Evolutionary conservation across 1,139 yeast species (phyloP).

Genomic region (Pichia sp.): DNA sequence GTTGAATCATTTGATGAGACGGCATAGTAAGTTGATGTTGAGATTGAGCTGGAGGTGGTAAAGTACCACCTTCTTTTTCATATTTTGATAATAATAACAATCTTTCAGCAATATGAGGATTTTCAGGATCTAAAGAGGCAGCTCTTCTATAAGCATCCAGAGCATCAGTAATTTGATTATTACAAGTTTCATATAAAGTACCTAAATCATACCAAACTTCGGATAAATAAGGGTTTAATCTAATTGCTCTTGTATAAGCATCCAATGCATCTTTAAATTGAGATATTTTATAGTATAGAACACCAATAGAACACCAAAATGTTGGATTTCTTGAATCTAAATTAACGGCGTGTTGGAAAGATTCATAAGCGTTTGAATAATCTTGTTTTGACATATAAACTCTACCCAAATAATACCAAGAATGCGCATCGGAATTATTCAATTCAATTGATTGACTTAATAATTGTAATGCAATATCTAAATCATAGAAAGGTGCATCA

Average conservation of each 20-base stretch:
- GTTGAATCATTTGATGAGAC: slow-evolving; percentile 30
- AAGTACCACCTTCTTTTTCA: slow-evolving; percentile 67
- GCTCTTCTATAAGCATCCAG: slow-evolving; percentile 96
- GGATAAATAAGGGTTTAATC: slow-evolving; percentile 89
- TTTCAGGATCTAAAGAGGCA: slow-evolving; percentile 87
- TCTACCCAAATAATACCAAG: slow-evolving; percentile 95
- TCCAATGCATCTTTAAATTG: slow-evolving; percentile 96
- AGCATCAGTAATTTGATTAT: slow-evolving; percentile 91
- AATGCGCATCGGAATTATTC: slow-evolving; percentile 86
- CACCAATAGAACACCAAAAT: slow-evolving; percentile 98
- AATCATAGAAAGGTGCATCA: slow-evolving; percentile 62
- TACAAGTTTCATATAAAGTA: slow-evolving; percentile 92
- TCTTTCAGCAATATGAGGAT: slow-evolving; percentile 89
- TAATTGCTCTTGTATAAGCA: slow-evolving; percentile 93
- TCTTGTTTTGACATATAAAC: slow-evolving; percentile 96
- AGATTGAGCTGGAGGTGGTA: slow-evolving; percentile 58
- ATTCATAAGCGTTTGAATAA: slow-evolving; percentile 93
- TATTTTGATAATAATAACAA: slow-evolving; percentile 75
- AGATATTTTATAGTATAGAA: slow-evolving; percentile 86
- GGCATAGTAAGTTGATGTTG: slow-evolving; percentile 35
- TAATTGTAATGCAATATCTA: slow-evolving; percentile 75
- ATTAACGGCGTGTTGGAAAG: slow-evolving; percentile 97
- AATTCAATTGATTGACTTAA: slow-evolving; percentile 82
- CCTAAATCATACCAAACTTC: slow-evolving; percentile 99
- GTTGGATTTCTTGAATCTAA: slow-evolving; percentile 95